Percentiles rank a stretch among this genome's conserved stretches.
Conservation (phyloP, 805 yeast genomes). For the Kuraishia borneana region DNA sequence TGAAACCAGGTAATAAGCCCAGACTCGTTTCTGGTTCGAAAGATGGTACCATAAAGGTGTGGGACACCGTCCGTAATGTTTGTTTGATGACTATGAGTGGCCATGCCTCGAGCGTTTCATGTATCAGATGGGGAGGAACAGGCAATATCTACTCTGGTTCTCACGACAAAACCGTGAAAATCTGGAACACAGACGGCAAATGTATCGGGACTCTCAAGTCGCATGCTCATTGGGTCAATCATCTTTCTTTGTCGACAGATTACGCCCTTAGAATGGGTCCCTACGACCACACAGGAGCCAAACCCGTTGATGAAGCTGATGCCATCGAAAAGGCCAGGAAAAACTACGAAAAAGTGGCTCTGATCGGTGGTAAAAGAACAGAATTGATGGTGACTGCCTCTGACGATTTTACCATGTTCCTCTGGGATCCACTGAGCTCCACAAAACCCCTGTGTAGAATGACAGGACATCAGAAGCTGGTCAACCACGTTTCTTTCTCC, state of each 20-base stretch:
- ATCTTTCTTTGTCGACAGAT: conserved; percentile 84
- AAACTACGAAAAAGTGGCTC: conserved; percentile 53
- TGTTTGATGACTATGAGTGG: conserved; percentile 71
- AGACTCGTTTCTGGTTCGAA: conserved; percentile 81
- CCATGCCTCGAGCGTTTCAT: conserved; percentile 80
- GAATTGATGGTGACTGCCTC: conserved; percentile 91
- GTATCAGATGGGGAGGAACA: conserved; percentile 96
- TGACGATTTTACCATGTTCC: conserved; percentile 95
- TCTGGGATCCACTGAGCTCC: conserved; percentile 85
- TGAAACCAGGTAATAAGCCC: conserved; percentile 51
- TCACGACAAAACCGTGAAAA: conserved; percentile 87
- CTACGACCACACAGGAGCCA: conserved; percentile 57
- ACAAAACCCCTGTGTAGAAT: conserved; percentile 82
- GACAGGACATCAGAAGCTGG: conserved; percentile 97
- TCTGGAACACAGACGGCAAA: conserved; percentile 83
- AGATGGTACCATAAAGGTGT: conserved; percentile 79
- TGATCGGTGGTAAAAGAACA: conserved; percentile 36
- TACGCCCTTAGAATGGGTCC: conserved; percentile 81
- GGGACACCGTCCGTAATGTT: conserved; percentile 72
- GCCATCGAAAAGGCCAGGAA: conserved; percentile 43
- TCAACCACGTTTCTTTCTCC: conserved; percentile 89
- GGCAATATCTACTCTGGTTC: conserved; percentile 80
- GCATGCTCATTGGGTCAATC: conserved; percentile 98
- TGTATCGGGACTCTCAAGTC: conserved; percentile 70
- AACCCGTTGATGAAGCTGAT: conserved; percentile 31